phyloP scores from a whole-genome alignment of 805 yeast genomes.

The Sugiyamaella chiloensis region DNA sequence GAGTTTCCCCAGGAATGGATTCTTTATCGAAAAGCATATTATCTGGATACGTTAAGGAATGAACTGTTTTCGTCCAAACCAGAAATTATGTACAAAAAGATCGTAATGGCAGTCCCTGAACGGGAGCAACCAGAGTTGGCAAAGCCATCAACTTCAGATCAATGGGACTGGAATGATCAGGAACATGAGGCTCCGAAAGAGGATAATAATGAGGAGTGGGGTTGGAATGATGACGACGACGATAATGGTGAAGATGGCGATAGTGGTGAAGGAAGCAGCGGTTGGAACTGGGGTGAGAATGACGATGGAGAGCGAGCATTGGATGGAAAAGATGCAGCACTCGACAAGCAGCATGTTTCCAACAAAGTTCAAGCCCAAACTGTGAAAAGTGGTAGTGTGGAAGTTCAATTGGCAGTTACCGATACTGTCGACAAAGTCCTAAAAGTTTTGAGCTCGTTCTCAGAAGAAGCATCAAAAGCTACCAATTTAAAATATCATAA shows the following conservation, averaged over 20 bases:
- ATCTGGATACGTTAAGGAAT: conserved; percentile 18
- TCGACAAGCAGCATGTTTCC: conserved; percentile 16
- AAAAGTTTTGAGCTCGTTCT: not conserved
- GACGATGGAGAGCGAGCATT: conserved; percentile 16
- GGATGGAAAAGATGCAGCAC: conserved; percentile 29
- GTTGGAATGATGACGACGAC: conserved; percentile 22
- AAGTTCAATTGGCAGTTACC: not conserved
- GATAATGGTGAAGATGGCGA: conserved; percentile 15
- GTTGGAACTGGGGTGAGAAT: conserved; percentile 1
- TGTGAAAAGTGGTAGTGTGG: too few relatives aligned
- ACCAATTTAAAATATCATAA: conserved; percentile 2
- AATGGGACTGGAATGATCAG: not conserved
- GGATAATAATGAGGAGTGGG: conserved; percentile 18
- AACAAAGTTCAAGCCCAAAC: not conserved
- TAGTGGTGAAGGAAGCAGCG: not conserved
- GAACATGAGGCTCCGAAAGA: not conserved
- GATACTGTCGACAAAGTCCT: not conserved
- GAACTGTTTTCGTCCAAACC: not conserved
- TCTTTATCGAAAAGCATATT: conserved; percentile 14
- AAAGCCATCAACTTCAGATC: not conserved
- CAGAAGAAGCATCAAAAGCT: not conserved
- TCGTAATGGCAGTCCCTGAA: not conserved
- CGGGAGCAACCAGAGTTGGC: not conserved
- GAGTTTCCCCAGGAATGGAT: conserved; percentile 24
- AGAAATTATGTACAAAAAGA: not conserved